These are phyloP conservation scores for Phytophthora nicotianae DNA, from an alignment of 352 stramenopile genomes.

Conservation along the genomic window DNA sequence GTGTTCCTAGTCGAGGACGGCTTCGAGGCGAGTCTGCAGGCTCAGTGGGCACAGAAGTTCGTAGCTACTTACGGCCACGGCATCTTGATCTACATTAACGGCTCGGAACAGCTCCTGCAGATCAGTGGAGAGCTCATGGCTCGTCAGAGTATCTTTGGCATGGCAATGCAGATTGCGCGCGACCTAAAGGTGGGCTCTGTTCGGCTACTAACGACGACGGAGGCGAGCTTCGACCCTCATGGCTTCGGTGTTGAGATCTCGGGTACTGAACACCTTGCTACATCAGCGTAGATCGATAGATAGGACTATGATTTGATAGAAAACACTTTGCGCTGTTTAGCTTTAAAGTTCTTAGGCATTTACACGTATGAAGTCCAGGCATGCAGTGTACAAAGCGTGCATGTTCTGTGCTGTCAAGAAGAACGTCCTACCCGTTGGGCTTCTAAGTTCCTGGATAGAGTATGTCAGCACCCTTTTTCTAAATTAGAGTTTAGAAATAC, in stretches of 20 bases:
- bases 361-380: slow-evolving; percentile 6
- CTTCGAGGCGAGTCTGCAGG: slow-evolving; percentile 48
- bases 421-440: neutral
- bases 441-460: too few relatives aligned
- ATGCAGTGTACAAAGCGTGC: slow-evolving; percentile 2
- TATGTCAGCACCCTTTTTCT: slow-evolving; percentile 1
- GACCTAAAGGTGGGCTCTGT: slow-evolving; percentile 66
- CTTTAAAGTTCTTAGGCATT: neutral
- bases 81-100: slow-evolving; percentile 69
- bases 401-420: neutral
- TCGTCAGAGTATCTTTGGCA: slow-evolving; percentile 83
- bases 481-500: neutral
- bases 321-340: slow-evolving; percentile 7
- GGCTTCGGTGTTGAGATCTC: slow-evolving; percentile 67
- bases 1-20: slow-evolving; percentile 79
- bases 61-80: slow-evolving; percentile 48
- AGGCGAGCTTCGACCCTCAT: slow-evolving; percentile 61
- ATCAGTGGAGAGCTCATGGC: slow-evolving; percentile 87
- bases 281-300: slow-evolving; percentile 28
- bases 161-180: slow-evolving; percentile 75
- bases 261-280: slow-evolving; percentile 33
- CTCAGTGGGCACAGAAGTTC: slow-evolving; percentile 75
- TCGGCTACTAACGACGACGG: slow-evolving; percentile 46
- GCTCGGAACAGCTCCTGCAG: slow-evolving; percentile 63
- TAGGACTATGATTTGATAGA: slow-evolving; percentile 22